Base-by-base conservation (phyloP, 2,329 filamentous ascomycete species). In the Plenodomus tracheiphilus region DNA sequence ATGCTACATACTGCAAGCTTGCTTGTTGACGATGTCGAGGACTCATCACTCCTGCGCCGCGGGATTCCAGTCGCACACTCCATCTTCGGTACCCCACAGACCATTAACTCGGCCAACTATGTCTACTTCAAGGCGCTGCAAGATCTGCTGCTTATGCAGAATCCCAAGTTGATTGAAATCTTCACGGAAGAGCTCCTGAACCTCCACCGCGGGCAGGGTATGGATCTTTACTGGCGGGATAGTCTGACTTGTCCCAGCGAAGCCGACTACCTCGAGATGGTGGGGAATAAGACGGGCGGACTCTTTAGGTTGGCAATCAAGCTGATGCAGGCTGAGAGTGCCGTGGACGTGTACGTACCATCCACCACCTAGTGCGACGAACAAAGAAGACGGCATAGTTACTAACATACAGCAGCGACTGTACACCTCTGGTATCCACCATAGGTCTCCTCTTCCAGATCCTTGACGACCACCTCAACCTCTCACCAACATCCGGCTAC, bases 211-310 rank as follows among this genome's bases (percentile, higher is more conserved):
- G 91, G 91, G 17, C 91, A 96, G 73, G 90, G 91, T 57, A 92
- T 95, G 88, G 91, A 96, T 62, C 81, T 96, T 32, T 94, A 89
- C 77, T 96, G 91, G 91, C 82, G 89, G 48, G 89, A 94, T 74
- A 90, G 86, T 20, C 77, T 94, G 51, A 92, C 87, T 17, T 93
- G 89, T 71, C 90, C 90, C 13, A 88, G 83, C 41, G 90, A 94
- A 73, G 88, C 91, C 58, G 90, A 95, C 74, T 96, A 96, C 74
- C 81, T 95, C n/a, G 88, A 95, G 70, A 95, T 96, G 91, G 90
- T 96, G 10, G 84, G 84, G 62, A 92, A 95, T 75, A 96, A 96
- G 76, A 96, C 91, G 0, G 91, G 90, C 43, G 91, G 91, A 0
- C 79, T 96, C 1, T 96, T 96, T 77, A 82, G 90, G 35, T 76